phyloP scores from a whole-genome alignment of 257 asterid genomes.

The Solanum dulcamara region DNA sequence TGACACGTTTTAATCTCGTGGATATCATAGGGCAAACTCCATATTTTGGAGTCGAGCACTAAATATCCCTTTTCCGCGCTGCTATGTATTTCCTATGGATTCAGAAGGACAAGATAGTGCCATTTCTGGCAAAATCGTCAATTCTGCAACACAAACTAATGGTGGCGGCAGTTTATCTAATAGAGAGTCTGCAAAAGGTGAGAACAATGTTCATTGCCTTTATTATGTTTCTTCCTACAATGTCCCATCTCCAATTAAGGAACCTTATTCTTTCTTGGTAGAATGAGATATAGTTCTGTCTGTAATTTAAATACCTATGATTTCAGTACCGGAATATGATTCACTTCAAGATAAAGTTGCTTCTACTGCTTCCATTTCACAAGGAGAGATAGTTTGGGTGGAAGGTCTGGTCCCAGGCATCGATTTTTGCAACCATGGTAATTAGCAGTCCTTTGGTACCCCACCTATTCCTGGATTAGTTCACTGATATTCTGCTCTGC shows the following conservation, averaged over 20 bases:
- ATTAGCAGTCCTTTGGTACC: background rate
- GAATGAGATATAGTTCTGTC: background rate
- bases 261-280: background rate
- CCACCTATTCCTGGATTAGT: background rate
- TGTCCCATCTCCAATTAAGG: background rate
- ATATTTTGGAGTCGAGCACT: conserved; percentile 95
- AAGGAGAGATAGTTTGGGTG: conserved; percentile 57
- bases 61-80: conserved; percentile 67
- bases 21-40: conserved; percentile 75
- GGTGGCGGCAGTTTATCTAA: conserved; percentile 23
- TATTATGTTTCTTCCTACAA: background rate
- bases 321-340: conserved; percentile 5
- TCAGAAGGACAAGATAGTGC: conserved; percentile 24
- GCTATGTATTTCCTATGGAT: conserved; percentile 34
- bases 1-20: background rate
- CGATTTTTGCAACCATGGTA: conserved; percentile 99
- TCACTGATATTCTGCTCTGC: background rate
- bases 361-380: conserved; percentile 25
- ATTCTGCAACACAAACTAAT: conserved; percentile 12
- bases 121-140: background rate
- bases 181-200: conserved; percentile 32
- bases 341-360: conserved; percentile 27
- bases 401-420: conserved; percentile 99
- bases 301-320: background rate
- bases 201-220: conserved; percentile 9